Base-by-base conservation (phyloP, 805 yeast genomes). In the Debaryomyces maramus region DNA sequence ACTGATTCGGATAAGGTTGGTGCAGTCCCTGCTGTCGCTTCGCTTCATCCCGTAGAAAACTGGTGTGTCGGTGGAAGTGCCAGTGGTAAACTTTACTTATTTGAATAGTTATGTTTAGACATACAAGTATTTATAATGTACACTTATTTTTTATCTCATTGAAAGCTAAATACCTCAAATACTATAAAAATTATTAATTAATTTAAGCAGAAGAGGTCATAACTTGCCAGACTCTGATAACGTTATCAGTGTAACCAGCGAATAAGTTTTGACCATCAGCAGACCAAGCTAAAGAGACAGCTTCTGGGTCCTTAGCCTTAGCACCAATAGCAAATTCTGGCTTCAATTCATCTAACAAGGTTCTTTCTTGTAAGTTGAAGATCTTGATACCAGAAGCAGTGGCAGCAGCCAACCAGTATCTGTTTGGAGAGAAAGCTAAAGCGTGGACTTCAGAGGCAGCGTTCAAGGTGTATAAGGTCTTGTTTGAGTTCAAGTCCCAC, bases 341-440 rank as follows among this genome's bases (percentile, higher is more conserved):
- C 78, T 87, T 90, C 77, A 93, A 86, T 80, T 90, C 97, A 68
- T 90, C 98, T 75, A 89, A 86, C 72, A 90, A 80, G 62, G 77
- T 77, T 78, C 95, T 85, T 77, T 86, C 90, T 79, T 89, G 93
- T 73, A 93, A 84, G 85, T 90, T 88, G 88, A 83, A 93, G 82
- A 93, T 84, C 87, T 90, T 91, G 81, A 93, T 88, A 67, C 97
- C 93, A 58, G 96, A 77, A 56, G 97, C 78, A 63, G 99, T 93
- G 68, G 99, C 98, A 77, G 98, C 99, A 72, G 96, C 91, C 74
- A 93, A 86, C 99, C 99, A 93, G 95, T 88, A 93, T 85, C 99
- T 90, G 95, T 88, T 88, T 78, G 99, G 99, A 73, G 98, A 91
- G 96, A 93, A 93, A 63, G 97, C 96, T 70, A 93, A 82, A 71